Conservation (phyloP, 2,329 filamentous ascomycete genomes). For the Sporothrix euskadiensis region DNA sequence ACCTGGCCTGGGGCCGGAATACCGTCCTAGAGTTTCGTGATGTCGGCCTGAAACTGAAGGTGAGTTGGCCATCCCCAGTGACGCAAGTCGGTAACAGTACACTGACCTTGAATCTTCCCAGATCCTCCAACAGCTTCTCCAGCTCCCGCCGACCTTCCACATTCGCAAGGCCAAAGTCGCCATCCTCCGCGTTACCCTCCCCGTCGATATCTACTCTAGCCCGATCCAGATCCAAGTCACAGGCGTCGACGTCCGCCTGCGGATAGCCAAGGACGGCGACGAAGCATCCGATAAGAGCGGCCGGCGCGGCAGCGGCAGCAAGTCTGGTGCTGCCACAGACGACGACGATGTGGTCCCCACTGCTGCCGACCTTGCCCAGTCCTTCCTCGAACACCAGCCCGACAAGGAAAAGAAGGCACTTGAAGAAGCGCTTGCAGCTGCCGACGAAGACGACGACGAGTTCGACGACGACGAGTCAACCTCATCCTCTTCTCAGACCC, state of each 20-base stretch:
- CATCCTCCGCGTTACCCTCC: slow-evolving; percentile 76
- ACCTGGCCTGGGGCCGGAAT: slow-evolving; percentile 77
- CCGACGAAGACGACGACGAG: slow-evolving; percentile 34
- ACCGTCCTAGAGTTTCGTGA: slow-evolving; percentile 84
- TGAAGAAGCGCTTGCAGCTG: slow-evolving; percentile 67
- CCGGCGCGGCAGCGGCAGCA: slow-evolving; percentile 14
- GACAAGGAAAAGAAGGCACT: slow-evolving; percentile 65
- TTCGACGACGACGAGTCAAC: slow-evolving; percentile 56
- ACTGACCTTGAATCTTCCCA: slow-evolving; percentile 40
- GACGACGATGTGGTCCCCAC: slow-evolving; percentile 58
- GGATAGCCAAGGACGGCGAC: slow-evolving; percentile 42
- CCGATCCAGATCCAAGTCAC: slow-evolving; percentile 80
- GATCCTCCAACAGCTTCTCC: slow-evolving; percentile 76
- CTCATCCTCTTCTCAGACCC: slow-evolving; percentile 31
- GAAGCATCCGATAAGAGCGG: neutral
- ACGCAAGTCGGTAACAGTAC: neutral
- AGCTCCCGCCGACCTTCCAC: slow-evolving; percentile 70
- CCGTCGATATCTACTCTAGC: slow-evolving; percentile 83
- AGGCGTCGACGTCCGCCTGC: slow-evolving; percentile 71
- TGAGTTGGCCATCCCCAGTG: slow-evolving; percentile 42
- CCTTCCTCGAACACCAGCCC: slow-evolving; percentile 73
- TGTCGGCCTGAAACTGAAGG: slow-evolving; percentile 77
- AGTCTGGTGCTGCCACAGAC: slow-evolving; percentile 36
- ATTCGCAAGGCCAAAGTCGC: slow-evolving; percentile 74
- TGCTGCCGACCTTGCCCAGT: slow-evolving; percentile 71